phyloP scores from a whole-genome alignment of 2,329 filamentous ascomycete species.

The Sclerotinia minor region DNA sequence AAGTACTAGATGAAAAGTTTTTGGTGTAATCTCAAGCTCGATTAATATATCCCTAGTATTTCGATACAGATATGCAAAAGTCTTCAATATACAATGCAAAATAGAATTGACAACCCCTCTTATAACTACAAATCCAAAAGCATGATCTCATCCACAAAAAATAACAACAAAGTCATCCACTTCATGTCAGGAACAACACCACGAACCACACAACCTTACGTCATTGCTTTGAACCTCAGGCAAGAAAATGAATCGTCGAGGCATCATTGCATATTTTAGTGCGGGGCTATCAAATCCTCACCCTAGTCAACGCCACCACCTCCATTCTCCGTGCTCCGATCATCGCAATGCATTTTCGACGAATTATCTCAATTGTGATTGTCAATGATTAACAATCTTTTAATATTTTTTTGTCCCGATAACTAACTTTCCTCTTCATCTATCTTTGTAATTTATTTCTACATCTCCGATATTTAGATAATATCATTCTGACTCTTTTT shows the following conservation, averaged over 20 bases:
- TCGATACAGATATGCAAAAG: constrained; percentile 4
- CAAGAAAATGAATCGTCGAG: background rate
- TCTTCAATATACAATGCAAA: background rate
- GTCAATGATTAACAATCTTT: constrained; percentile 23
- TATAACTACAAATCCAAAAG: background rate
- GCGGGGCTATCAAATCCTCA: background rate
- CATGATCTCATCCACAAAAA: background rate
- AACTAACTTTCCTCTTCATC: background rate
- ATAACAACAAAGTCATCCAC: background rate
- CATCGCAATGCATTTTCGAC: constrained; percentile 18
- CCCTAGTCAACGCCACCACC: constrained; percentile 10
- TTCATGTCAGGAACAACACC: background rate
- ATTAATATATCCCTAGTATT: background rate
- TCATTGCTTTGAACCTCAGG: background rate
- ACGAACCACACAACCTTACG: background rate
- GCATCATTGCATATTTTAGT: background rate
- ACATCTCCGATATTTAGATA: background rate
- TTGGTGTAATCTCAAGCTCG: background rate
- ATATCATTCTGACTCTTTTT: background rate
- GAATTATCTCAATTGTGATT: constrained; percentile 25
- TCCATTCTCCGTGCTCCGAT: constrained; percentile 18
- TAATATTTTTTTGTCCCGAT: background rate
- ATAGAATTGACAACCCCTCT: background rate
- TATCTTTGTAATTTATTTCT: background rate
- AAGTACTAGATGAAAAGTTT: background rate